These are phyloP conservation scores for Ceratonia siliqua DNA, from an alignment of 306 rosid species.

Conservation along the genomic window DNA sequence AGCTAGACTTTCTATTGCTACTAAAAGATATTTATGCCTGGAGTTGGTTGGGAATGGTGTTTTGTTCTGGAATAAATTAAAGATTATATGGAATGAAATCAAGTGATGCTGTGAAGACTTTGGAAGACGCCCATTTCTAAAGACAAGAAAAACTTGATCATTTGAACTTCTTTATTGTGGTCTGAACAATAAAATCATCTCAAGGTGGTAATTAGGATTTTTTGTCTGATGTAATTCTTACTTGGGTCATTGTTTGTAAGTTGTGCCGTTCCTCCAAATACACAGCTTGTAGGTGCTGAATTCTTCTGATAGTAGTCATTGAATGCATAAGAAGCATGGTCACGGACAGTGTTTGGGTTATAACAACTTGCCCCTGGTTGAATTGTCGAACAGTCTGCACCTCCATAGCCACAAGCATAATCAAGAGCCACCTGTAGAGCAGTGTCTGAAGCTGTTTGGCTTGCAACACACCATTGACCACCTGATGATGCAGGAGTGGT, in stretches of 20 bases:
- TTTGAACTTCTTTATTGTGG: not conserved
- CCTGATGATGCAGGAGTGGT: constrained; percentile 47
- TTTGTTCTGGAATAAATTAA: not conserved
- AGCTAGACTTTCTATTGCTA: not conserved
- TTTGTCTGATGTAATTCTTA: constrained; percentile 44
- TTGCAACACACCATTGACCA: constrained; percentile 90
- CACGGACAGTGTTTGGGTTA: constrained; percentile 71
- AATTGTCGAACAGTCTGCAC: constrained; percentile 85
- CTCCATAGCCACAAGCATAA: constrained; percentile 96
- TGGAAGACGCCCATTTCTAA: not conserved
- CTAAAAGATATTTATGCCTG: not conserved
- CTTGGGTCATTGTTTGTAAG: constrained; percentile 82
- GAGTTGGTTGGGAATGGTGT: not conserved
- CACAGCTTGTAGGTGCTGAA: constrained; percentile 90
- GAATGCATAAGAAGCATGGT: constrained; percentile 96
- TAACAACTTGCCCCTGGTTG: constrained; percentile 76
- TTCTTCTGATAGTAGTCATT: constrained; percentile 86
- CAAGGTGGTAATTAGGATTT: not conserved
- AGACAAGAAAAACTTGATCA: not conserved
- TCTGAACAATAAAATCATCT: not conserved
- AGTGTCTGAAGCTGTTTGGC: constrained; percentile 67
- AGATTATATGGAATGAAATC: not conserved
- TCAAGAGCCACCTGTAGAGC: constrained; percentile 94
- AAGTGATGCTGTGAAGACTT: not conserved
- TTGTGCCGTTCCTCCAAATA: constrained; percentile 87